Base-by-base conservation (phyloP, 2,329 filamentous ascomycete genomes). In the Plectosphaerella sp. region DNA sequence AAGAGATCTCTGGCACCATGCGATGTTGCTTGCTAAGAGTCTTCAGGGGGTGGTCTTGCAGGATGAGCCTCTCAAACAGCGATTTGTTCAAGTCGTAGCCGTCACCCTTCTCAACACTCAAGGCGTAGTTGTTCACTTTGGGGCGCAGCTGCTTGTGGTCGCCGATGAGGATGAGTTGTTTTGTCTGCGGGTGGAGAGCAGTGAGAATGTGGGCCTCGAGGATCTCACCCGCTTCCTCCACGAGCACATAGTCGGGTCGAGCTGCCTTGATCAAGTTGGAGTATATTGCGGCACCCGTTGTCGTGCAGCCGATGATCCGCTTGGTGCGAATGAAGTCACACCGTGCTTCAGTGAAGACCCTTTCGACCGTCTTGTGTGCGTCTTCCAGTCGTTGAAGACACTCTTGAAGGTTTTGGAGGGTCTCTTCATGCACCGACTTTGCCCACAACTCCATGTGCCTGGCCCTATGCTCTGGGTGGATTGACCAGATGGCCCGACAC, bases 201-300 rank as follows among this genome's bases (percentile, higher is more conserved):
- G 86, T 79, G 1, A 90, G 64, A 2, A 87, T 72, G 57, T 90
- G 87, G 2, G 76, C 75, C 62, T 91, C 87, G 0, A 89, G 70
- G 4, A 91, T 87, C 56, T 91, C 87, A 2, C 86, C 87, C 1
- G 86, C 87, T 64, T 91, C 87, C 62, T 91, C 87, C 0, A 89
- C 79, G 0, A 91, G 61, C 1, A 89, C 65, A 3, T 88, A 71
- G 1, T 83, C 81, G 0, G 85, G 83, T 0, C 68, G 64, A 0
- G 78, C 79, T 1, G 74, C 69, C 5, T 74, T 74, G 9, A 91
- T 74, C 1, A 79, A 70, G 0, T 75, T 66, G 0, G 73, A 67
- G 48, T 87, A 78, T 66, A 76, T 89, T 0, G 88, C 84, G 0
- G 86, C 86, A 0, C 73, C 85, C 0, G 84, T 91, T 0, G 87